A percentile compares a stretch with the other conserved stretches of the same genome.
Conservation (phyloP, 2,329 filamentous ascomycete genomes). For the Aspergillus sp. region DNA sequence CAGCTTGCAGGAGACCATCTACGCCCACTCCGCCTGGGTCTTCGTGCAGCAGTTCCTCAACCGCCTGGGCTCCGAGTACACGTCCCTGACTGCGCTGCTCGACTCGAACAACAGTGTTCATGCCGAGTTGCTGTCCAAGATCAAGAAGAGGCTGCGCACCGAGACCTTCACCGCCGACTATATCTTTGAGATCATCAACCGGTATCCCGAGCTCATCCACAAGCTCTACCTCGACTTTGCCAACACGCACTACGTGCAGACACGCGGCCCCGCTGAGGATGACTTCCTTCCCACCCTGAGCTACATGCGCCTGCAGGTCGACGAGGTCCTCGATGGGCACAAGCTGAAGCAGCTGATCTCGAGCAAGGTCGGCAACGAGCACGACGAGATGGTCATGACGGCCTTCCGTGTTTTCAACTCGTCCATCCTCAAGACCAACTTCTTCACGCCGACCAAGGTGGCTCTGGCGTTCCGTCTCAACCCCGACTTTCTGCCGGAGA, state of each 20-base stretch:
- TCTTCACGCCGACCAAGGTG: slow-evolving; percentile 96
- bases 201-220: slow-evolving; percentile 78
- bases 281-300: slow-evolving; percentile 63
- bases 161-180: slow-evolving; percentile 98
- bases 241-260: slow-evolving; percentile 68
- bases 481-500: slow-evolving; percentile 66
- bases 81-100: slow-evolving; percentile 70
- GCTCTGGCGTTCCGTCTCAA: slow-evolving; percentile 93
- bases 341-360: slow-evolving; percentile 68
- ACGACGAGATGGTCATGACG: slow-evolving; percentile 96
- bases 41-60: slow-evolving; percentile 98
- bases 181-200: slow-evolving; percentile 91
- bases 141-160: slow-evolving; percentile 88
- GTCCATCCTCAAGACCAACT: slow-evolving; percentile 90
- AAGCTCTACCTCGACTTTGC: slow-evolving; percentile 87
- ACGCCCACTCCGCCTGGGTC: slow-evolving; percentile 94
- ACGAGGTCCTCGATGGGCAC: slow-evolving; percentile 65
- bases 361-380: slow-evolving; percentile 77
- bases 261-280: slow-evolving; percentile 49
- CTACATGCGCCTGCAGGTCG: slow-evolving; percentile 56
- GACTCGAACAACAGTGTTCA: slow-evolving; percentile 74
- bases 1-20: slow-evolving; percentile 92
- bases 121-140: slow-evolving; percentile 77
- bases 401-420: slow-evolving; percentile 95
- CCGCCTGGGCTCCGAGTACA: slow-evolving; percentile 84